These are phyloP conservation scores for Fraxinus albicans DNA, from an alignment of 305 asterid species.

Conservation along the genomic window DNA sequence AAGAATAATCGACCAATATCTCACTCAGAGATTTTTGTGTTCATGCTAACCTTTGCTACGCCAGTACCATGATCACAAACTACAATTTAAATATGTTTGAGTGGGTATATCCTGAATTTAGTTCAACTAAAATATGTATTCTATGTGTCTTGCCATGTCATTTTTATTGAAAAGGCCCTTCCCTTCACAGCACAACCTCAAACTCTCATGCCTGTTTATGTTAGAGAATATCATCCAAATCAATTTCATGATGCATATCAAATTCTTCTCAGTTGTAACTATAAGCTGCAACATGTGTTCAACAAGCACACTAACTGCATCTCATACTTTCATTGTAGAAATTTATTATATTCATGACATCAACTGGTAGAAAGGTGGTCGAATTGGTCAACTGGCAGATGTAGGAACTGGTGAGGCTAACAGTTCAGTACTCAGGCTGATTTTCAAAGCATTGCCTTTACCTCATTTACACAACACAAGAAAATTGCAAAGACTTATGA, in stretches of 20 bases:
- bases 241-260: neutral
- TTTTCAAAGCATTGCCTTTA: neutral
- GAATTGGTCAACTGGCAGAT: neutral
- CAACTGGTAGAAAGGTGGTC: neutral
- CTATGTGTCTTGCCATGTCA: neutral
- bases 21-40: neutral
- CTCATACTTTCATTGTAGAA: neutral
- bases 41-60: neutral
- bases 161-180: neutral
- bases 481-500: neutral
- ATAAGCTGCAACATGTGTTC: neutral
- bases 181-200: neutral
- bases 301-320: neutral
- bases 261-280: neutral
- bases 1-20: neutral
- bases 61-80: neutral
- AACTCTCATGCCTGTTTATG: neutral
- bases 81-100: neutral
- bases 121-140: neutral
- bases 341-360: neutral
- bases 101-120: neutral
- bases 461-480: neutral
- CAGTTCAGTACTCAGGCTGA: neutral
- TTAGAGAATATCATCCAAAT: neutral
- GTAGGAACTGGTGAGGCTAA: neutral